phyloP scores from a whole-genome alignment of 1,139 yeast species.

The Suhomyces maxii region DNA sequence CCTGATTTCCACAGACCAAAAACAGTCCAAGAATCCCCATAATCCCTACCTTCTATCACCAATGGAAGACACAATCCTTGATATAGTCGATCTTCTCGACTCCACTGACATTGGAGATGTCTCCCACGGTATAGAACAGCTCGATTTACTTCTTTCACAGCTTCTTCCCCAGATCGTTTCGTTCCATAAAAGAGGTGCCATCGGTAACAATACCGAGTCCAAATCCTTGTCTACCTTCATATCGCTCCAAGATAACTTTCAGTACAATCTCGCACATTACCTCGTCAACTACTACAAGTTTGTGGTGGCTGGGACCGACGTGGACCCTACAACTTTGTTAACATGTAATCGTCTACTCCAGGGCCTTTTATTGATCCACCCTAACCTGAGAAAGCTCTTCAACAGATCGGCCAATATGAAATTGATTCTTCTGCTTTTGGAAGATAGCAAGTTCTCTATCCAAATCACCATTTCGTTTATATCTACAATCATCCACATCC shows the following conservation, averaged over 20 bases:
- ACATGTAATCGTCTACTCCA: conserved; percentile 51
- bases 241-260: conserved; percentile 52
- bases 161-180: conserved; percentile 28
- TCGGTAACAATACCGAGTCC: conserved; percentile 1
- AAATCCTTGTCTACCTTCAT: conserved; percentile 37
- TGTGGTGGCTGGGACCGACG: background rate
- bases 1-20: too few relatives aligned
- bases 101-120: conserved; percentile 11
- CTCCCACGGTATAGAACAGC: conserved; percentile 17
- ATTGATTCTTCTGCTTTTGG: conserved; percentile 28
- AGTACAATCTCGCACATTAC: conserved; percentile 46
- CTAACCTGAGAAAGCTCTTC: conserved; percentile 53
- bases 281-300: conserved; percentile 29
- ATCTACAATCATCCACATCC: conserved; percentile 58
- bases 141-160: conserved; percentile 20
- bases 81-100: conserved; percentile 20
- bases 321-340: conserved; percentile 14
- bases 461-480: conserved; percentile 46
- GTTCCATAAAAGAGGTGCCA: conserved; percentile 16
- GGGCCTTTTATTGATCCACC: conserved; percentile 64
- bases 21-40: too few relatives aligned
- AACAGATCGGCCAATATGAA: conserved; percentile 33
- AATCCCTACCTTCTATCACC: background rate
- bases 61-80: conserved; percentile 19
- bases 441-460: conserved; percentile 14